Base-by-base conservation (phyloP, 2,329 filamentous ascomycete species). In the Knoxdaviesia proteae region DNA sequence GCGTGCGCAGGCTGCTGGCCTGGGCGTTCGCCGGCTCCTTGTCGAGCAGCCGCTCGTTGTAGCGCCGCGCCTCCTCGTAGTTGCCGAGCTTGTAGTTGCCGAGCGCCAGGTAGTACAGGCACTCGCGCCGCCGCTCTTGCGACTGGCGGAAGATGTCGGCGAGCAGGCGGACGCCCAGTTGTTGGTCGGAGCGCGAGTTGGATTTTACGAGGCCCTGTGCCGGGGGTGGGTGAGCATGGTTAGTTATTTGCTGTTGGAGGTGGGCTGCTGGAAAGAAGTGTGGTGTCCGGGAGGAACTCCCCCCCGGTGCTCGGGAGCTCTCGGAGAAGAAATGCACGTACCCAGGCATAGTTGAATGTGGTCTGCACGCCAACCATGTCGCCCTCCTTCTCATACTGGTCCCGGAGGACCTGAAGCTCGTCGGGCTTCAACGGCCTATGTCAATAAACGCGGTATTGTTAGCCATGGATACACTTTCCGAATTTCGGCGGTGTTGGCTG, bases 311-410 rank as follows among this genome's bases (percentile, higher is more conserved):
- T 7, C 39, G 10, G 36, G 38, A 40, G 32, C 20, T 20, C 2
- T 20, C 20, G 2, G 20, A 20, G 20, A 20, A 2, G 2, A 35
- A 39, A 35, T 8, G 34, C 34, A 51, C 67, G 45, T 74, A 93
- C 86, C 90, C 90, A 98, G 57, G 90, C 88, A 61, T 88, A 96
- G 75, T 98, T 98, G 74, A 98, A 98, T 59, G 96, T 96, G 47
- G 90, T 98, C 62, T 98, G 90, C 36, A 98, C 74, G 46, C 88
- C 87, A 47, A 94, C 88, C 67, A 93, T 92, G 54, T 93, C 84
- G 51, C 88, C 90, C 64, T 98, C 90, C 58, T 94, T 94, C 58
- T 96, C 88, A 59, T 90, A 98, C 60, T 98, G 90, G 47, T 83
- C 70, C 49, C 88, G 83, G 43, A 98, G 71, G 48, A 96, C 90